phyloP scores from a whole-genome alignment of 495 filamentous ascomycete species.

The Neurospora tetrasperma region DNA sequence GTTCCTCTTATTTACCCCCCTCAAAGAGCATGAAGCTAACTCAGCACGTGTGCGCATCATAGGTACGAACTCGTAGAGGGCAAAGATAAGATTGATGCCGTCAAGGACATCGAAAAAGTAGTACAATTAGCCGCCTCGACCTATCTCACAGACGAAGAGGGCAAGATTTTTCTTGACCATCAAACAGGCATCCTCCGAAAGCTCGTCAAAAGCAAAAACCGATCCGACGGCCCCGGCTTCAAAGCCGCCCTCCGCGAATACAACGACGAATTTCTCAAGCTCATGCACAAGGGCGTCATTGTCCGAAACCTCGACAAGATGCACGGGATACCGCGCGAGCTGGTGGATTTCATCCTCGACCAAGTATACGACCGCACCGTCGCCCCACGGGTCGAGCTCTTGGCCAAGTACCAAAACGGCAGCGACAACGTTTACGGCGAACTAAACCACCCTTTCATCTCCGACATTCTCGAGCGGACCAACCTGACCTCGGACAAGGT shows the following conservation, averaged over 20 bases:
- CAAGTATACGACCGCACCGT: slow-evolving; percentile 91
- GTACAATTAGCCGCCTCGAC: slow-evolving; percentile 61
- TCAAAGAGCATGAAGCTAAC: background rate
- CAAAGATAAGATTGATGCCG: slow-evolving; percentile 72
- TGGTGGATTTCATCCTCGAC: slow-evolving; percentile 70
- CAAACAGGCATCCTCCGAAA: slow-evolving; percentile 60
- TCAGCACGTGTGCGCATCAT: slow-evolving; percentile 12
- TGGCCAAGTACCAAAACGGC: slow-evolving; percentile 76
- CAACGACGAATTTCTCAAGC: slow-evolving; percentile 53
- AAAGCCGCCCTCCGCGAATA: slow-evolving; percentile 59
- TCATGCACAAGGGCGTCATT: slow-evolving; percentile 55
- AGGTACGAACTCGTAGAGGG: slow-evolving; percentile 73
- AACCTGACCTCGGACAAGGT: slow-evolving; percentile 66
- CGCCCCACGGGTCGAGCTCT: slow-evolving; percentile 69
- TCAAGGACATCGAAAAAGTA: slow-evolving; percentile 74
- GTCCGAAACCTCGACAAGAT: slow-evolving; percentile 55
- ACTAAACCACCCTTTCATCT: slow-evolving; percentile 72
- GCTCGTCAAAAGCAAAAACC: slow-evolving; percentile 54
- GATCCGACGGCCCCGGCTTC: slow-evolving; percentile 56
- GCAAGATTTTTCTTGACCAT: slow-evolving; percentile 58
- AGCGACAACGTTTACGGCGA: slow-evolving; percentile 92
- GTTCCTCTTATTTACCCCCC: too few species aligned
- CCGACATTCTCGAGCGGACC: slow-evolving; percentile 68
- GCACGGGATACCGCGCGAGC: slow-evolving; percentile 52
- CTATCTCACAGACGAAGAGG: slow-evolving; percentile 61